A percentile compares a stretch with the other conserved stretches of the same genome.
phyloP scores from a whole-genome alignment of 495 filamentous ascomycete genomes.

The Penicillium desertorum region DNA sequence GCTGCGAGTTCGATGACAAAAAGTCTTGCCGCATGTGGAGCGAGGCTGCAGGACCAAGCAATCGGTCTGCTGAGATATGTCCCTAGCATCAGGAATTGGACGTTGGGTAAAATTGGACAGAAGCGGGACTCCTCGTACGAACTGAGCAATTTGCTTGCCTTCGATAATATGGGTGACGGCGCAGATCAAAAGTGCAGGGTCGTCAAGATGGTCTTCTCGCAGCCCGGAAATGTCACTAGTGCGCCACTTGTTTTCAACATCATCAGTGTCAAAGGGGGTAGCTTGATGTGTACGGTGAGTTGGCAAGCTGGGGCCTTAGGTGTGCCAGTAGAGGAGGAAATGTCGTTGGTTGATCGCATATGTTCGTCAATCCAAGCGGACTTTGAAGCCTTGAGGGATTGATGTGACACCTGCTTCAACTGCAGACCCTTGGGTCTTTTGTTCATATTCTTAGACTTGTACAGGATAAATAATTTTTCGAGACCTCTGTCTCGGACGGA shows the following conservation, averaged over 20 bases:
- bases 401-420: neutral
- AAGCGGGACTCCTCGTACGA: slow-evolving; percentile 29
- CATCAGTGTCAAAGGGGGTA: slow-evolving; percentile 28
- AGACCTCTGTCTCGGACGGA: no score
- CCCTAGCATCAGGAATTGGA: slow-evolving; percentile 25
- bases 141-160: slow-evolving; percentile 30
- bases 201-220: slow-evolving; percentile 32
- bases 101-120: slow-evolving; percentile 22
- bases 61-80: slow-evolving; percentile 29
- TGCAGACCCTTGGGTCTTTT: neutral
- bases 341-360: slow-evolving; percentile 19
- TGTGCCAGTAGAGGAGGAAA: slow-evolving; percentile 17
- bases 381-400: slow-evolving; percentile 13
- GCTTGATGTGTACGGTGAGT: slow-evolving; percentile 22
- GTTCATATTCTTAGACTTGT: neutral
- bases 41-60: slow-evolving; percentile 25
- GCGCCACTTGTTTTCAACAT: slow-evolving; percentile 28
- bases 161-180: slow-evolving; percentile 16
- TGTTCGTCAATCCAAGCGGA: slow-evolving; percentile 21
- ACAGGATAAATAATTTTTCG: neutral
- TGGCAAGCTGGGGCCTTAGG: slow-evolving; percentile 30
- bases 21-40: slow-evolving; percentile 20
- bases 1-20: slow-evolving; percentile 22
- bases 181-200: slow-evolving; percentile 16
- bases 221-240: slow-evolving; percentile 27